phyloP scores from a whole-genome alignment of 2,329 filamentous ascomycete genomes.

The Aplosporella prunicola region DNA sequence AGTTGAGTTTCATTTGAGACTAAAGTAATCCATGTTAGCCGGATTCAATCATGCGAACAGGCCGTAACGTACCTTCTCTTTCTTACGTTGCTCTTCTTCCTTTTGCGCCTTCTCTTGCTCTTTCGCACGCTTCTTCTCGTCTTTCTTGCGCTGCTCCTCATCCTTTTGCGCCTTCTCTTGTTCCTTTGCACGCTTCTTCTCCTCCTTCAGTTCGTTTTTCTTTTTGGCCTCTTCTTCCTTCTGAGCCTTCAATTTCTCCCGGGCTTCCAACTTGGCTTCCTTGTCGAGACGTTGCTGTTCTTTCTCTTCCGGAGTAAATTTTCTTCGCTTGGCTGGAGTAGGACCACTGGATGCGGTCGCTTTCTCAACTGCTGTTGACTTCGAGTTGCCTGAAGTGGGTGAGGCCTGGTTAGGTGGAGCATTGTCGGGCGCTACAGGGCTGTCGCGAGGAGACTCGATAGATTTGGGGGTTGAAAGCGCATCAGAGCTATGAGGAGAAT shows the following conservation, averaged over 20 bases:
- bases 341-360: not conserved
- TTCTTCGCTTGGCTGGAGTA: conserved; percentile 32
- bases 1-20: conserved; percentile 34
- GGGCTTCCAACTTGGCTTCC: conserved; percentile 27
- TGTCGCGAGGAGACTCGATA: conserved; percentile 23
- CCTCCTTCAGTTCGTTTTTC: no score
- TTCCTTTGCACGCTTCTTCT: conserved; percentile 20
- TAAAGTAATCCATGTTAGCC: conserved; percentile 11
- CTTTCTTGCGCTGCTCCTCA: conserved; percentile 19
- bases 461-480: conserved; percentile 20
- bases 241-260: conserved; percentile 28
- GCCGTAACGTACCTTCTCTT: conserved; percentile 33
- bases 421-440: conserved; percentile 8
- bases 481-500: conserved; percentile 23
- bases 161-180: conserved; percentile 21
- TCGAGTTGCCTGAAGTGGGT: conserved; percentile 15
- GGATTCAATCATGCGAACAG: conserved; percentile 7
- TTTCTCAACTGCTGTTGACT: conserved; percentile 5
- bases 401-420: conserved; percentile 11
- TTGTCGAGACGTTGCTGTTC: conserved; percentile 29
- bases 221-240: conserved; percentile 22
- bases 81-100: conserved; percentile 38
- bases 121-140: conserved; percentile 31
- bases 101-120: conserved; percentile 35
- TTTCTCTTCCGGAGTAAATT: conserved; percentile 35